Percentiles rank a stretch among this genome's conserved stretches.
Conservation (phyloP, 2,329 filamentous ascomycete species). For the Hortaea werneckii region DNA sequence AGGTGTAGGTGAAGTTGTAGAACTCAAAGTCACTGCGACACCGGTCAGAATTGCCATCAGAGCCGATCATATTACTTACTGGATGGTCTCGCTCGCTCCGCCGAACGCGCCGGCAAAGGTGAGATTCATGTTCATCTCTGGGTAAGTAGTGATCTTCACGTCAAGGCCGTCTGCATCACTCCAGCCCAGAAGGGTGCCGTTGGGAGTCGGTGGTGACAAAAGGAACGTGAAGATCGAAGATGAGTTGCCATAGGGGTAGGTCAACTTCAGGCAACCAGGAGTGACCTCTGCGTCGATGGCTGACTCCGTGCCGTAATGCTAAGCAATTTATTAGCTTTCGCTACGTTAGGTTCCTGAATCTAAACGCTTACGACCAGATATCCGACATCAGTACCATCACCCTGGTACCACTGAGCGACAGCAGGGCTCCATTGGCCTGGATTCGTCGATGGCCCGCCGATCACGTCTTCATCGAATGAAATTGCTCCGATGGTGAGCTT, state of each 20-base stretch:
- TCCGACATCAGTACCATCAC: too few relatives aligned
- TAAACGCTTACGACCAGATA: too few relatives aligned
- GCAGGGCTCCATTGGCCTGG: too few relatives aligned
- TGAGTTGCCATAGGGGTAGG: conserved; percentile 44
- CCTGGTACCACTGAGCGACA: too few relatives aligned
- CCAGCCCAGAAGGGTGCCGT: conserved; percentile 37
- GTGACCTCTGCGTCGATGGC: conserved; percentile 5
- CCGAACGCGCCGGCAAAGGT: conserved; percentile 36
- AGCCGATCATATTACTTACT: conserved; percentile 20
- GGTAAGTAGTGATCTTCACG: conserved; percentile 38
- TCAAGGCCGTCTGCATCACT: conserved; percentile 40
- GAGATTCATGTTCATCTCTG: conserved; percentile 31
- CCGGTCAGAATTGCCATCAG: background rate
- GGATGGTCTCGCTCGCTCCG: conserved; percentile 27
- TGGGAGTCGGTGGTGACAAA: conserved; percentile 37
- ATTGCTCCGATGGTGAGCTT: too few relatives aligned
- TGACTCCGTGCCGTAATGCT: too few relatives aligned
- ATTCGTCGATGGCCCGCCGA: too few relatives aligned
- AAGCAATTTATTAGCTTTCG: too few relatives aligned
- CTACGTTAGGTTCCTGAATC: too few relatives aligned
- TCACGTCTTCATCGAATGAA: too few relatives aligned
- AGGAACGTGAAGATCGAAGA: conserved; percentile 43
- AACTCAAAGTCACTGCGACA: conserved; percentile 28
- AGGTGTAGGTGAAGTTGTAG: conserved; percentile 34
- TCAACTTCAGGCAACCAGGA: conserved; percentile 35